Conservation (phyloP, 106 monocot genomes). For the Agapanthus africanus region DNA sequence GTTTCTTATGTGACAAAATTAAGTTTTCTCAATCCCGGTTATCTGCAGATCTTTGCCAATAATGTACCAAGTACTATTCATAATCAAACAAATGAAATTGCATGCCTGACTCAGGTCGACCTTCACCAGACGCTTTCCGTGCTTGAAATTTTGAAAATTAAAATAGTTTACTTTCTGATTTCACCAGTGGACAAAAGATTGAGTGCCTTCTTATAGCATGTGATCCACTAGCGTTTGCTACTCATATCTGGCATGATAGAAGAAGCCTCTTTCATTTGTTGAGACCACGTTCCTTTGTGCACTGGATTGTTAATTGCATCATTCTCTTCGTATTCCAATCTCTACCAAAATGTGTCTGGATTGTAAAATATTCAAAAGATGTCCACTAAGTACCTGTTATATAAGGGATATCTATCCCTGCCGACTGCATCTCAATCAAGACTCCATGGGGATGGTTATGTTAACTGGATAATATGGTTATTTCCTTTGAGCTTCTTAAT, state of each 20-base stretch:
- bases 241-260: too few relatives aligned
- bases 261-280: background rate
- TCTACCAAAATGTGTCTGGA: background rate
- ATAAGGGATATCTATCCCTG: background rate
- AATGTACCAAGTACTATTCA: background rate
- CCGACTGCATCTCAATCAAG: background rate
- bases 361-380: background rate
- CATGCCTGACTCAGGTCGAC: background rate
- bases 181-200: too few relatives aligned
- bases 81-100: background rate
- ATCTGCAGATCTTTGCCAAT: background rate
- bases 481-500: background rate
- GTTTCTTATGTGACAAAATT: background rate
- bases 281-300: background rate
- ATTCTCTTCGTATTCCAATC: background rate
- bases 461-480: background rate
- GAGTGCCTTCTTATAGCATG: too few relatives aligned
- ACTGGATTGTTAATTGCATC: background rate
- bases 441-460: background rate
- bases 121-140: background rate
- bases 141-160: background rate
- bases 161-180: too few relatives aligned
- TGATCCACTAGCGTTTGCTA: too few relatives aligned
- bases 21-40: too few relatives aligned
- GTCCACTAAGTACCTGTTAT: background rate